phyloP scores from a whole-genome alignment of 2,329 filamentous ascomycete species.

The Fusarium succisae region DNA sequence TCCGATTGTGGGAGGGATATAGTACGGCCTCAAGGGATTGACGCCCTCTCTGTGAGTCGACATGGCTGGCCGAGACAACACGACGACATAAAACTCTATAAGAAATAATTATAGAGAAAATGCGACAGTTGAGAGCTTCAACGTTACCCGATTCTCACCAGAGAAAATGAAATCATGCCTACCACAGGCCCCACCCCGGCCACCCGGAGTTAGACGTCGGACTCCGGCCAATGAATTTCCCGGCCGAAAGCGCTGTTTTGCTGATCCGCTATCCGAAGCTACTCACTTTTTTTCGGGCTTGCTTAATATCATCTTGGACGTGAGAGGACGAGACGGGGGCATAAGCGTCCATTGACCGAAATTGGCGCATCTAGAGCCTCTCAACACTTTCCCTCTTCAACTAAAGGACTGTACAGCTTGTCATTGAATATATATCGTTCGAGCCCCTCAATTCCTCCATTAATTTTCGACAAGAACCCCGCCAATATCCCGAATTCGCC shows the following conservation, averaged over 20 bases:
- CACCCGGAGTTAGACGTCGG: slow-evolving; percentile 40
- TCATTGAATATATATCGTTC: slow-evolving; percentile 1
- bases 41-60: slow-evolving; percentile 57
- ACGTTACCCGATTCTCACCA: slow-evolving; percentile 29
- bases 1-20: slow-evolving; percentile 69
- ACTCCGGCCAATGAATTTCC: slow-evolving; percentile 50
- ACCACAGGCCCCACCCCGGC: slow-evolving; percentile 28
- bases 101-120: slow-evolving; percentile 25
- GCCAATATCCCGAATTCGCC: slow-evolving; percentile 22
- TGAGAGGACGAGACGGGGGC: slow-evolving; percentile 45
- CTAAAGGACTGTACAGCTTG: background rate
- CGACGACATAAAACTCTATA: slow-evolving; percentile 39
- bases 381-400: slow-evolving; percentile 21
- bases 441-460: slow-evolving; percentile 1
- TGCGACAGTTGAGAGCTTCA: slow-evolving; percentile 28
- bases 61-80: slow-evolving; percentile 50
- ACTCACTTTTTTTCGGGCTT: slow-evolving; percentile 40
- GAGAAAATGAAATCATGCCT: slow-evolving; percentile 48
- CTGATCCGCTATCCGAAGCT: slow-evolving; percentile 40
- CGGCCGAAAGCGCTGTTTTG: slow-evolving; percentile 40
- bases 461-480: slow-evolving; percentile 9
- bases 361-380: slow-evolving; percentile 36
- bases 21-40: slow-evolving; percentile 76
- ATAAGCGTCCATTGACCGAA: slow-evolving; percentile 42
- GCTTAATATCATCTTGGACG: slow-evolving; percentile 45